A percentile compares a stretch with the other conserved stretches of the same genome.
Conservation (phyloP, 345 rosid genomes). For the Raphanus raphanistrum region DNA sequence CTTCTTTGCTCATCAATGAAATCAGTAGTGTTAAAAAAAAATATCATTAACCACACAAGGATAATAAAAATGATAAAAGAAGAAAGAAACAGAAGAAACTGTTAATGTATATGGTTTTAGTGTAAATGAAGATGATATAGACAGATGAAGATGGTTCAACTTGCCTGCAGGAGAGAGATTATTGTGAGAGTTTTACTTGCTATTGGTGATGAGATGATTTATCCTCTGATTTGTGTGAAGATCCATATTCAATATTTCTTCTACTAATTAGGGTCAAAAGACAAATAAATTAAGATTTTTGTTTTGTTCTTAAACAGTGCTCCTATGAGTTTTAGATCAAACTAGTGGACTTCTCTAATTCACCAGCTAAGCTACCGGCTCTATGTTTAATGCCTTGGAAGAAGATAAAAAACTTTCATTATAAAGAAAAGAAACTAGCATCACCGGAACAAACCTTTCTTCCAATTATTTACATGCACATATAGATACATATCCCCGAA, state of each 20-base stretch:
- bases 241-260: background rate
- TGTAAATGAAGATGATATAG: background rate
- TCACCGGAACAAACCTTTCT: constrained; percentile 6
- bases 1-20: too few relatives aligned
- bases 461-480: constrained; percentile 23
- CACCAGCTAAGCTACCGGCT: background rate
- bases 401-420: background rate
- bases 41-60: background rate
- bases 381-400: background rate
- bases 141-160: background rate
- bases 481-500: background rate
- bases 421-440: background rate
- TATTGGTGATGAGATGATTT: background rate
- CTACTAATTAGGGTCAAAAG: background rate
- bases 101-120: background rate
- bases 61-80: background rate
- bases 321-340: background rate
- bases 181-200: background rate
- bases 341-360: background rate
- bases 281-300: too few relatives aligned
- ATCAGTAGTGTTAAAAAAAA: too few relatives aligned
- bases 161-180: background rate
- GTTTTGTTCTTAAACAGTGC: background rate
- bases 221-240: background rate
- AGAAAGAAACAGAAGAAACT: background rate